Conservation (phyloP, 2,329 filamentous ascomycete species). For the Magnaporthiopsis poae region DNA sequence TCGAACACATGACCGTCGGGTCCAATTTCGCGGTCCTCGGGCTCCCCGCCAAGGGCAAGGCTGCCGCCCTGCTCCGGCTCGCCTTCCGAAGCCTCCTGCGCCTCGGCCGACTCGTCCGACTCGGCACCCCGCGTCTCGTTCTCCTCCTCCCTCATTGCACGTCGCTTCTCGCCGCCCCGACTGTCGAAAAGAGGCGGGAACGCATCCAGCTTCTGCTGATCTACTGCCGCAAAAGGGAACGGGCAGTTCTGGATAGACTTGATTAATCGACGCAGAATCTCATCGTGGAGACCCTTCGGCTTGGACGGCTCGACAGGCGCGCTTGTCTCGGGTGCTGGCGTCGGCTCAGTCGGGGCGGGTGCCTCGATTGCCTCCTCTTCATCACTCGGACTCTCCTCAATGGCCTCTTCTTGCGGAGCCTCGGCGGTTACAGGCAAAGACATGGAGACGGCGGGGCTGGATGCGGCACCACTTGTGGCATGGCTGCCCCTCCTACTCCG, state of each 20-base stretch:
- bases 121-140: slow-evolving; percentile 37
- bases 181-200: slow-evolving; percentile 75
- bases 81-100: slow-evolving; percentile 51
- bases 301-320: slow-evolving; percentile 2
- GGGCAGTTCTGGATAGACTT: slow-evolving; percentile 28
- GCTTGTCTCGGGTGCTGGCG: background rate
- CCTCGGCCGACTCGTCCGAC: slow-evolving; percentile 37
- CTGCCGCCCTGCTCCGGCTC: slow-evolving; percentile 73
- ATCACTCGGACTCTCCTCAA: slow-evolving; percentile 23
- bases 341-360: slow-evolving; percentile 2
- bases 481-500: slow-evolving; percentile 65
- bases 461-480: slow-evolving; percentile 68
- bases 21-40: slow-evolving; percentile 62
- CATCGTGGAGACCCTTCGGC: slow-evolving; percentile 13
- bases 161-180: slow-evolving; percentile 71
- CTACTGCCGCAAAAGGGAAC: slow-evolving; percentile 19
- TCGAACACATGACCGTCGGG: slow-evolving; percentile 43
- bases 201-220: slow-evolving; percentile 17
- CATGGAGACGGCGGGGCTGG: slow-evolving; percentile 67
- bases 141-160: slow-evolving; percentile 66
- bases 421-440: slow-evolving; percentile 46
- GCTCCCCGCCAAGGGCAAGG: slow-evolving; percentile 81
- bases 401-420: slow-evolving; percentile 31
- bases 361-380: slow-evolving; percentile 18
- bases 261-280: slow-evolving; percentile 26